Evolutionary conservation across 2,329 filamentous ascomycete species (phyloP), one percentile per base, ranked within the genome.

Genomic region (Diaporthe capsici): DNA sequence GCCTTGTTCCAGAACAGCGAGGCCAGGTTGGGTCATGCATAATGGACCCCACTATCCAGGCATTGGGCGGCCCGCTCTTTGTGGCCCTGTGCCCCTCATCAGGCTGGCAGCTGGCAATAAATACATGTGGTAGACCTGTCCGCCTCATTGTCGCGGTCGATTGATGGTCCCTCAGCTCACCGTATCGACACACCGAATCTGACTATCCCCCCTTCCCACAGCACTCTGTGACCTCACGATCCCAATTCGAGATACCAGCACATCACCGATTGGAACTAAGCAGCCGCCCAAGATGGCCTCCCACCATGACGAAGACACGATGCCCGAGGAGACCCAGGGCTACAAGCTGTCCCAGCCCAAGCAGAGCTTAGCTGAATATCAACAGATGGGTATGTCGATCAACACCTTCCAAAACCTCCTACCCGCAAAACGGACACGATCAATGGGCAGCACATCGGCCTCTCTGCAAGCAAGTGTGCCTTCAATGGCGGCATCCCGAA

Each of bases 321-420:
- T 94, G 85, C 93, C 95, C 78, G 94, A 97, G 88, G 91, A 93
- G 87, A 98, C 96, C 79, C 93, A 96, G 87, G 96, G 96, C 84
- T 98, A 98, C 93, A 98, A 97, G 92, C 94, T 98, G 83, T 96
- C 95, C 80, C 95, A 98, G 91, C 90, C 90, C 78, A 98, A 98
- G 93, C 98, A 98, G 91, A 97, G 95, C 81, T 90, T 99, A 83
- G 94, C 96, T 79, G 94, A 98, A 86, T 98, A 98, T 87, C 91
- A 96, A 83, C 90, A 98, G 85, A 94, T 99, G 87, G 97, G 95
- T 98, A 89, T 83, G 94, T 89, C 44, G 73, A 74, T 44, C 57
- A 42, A 37, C 51, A 42, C 63, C 22, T 25, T 42, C 47, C 61
- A 37, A 47, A 22, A 2, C n/a, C 28, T 51, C 39, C n/a, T 10